These are phyloP conservation scores for Coniochaeta prunicola DNA, from an alignment of 2,329 filamentous ascomycete species.

Conservation along the genomic window DNA sequence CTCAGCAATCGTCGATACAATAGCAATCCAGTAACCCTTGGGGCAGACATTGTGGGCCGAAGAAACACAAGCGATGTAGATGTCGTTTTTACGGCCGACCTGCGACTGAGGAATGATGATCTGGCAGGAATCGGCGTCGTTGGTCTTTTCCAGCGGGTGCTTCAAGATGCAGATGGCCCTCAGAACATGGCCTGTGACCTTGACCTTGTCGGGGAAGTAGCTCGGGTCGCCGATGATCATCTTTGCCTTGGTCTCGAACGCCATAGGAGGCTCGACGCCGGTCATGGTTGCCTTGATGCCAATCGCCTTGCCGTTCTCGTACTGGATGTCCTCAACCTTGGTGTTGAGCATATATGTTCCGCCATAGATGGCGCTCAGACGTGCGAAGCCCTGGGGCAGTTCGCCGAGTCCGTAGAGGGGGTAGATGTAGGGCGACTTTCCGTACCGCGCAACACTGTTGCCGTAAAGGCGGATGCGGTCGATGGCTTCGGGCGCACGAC, in stretches of 20 bases:
- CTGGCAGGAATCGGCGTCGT: conserved; percentile 82
- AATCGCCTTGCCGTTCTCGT: conserved; percentile 76
- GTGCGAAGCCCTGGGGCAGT: conserved; percentile 94
- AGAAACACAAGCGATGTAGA: conserved; percentile 94
- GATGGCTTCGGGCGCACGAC: conserved; percentile 75
- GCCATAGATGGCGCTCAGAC: conserved; percentile 95
- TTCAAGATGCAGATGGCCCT: conserved; percentile 97
- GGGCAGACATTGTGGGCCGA: conserved; percentile 97
- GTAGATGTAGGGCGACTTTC: conserved; percentile 99
- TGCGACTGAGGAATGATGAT: conserved; percentile 97
- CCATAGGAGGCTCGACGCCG: conserved; percentile 76
- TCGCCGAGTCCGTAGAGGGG: conserved; percentile 95
- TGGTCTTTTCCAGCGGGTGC: conserved; percentile 86
- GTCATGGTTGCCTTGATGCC: conserved; percentile 98
- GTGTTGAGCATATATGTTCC: conserved; percentile 99
- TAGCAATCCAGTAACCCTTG: conserved; percentile 98
- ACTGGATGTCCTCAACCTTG: conserved; percentile 79
- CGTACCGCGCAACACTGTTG: conserved; percentile 94
- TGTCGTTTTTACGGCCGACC: conserved; percentile 92
- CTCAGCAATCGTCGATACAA: conserved; percentile 96
- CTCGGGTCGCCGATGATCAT: conserved; percentile 94
- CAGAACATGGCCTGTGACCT: conserved; percentile 80
- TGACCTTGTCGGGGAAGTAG: conserved; percentile 88
- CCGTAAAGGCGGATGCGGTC: conserved; percentile 93
- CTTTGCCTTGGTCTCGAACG: conserved; percentile 92